phyloP scores from a whole-genome alignment of 148 eudicot genomes.

The Rhododendron henanense region DNA sequence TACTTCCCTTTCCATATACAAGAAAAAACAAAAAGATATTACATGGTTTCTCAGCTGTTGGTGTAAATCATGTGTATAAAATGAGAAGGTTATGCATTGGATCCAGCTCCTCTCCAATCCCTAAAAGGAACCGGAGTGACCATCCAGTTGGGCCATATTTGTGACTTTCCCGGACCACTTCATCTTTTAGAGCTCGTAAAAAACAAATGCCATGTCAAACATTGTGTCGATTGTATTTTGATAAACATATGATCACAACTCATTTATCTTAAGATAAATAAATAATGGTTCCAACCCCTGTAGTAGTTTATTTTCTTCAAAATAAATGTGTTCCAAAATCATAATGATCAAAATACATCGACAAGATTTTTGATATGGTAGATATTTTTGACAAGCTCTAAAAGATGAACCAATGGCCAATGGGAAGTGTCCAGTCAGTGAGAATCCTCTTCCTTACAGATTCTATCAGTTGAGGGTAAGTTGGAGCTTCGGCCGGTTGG shows the following conservation, averaged over 20 bases:
- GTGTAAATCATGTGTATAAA: background rate
- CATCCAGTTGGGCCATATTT: background rate
- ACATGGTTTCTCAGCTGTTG: background rate
- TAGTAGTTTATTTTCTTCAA: background rate
- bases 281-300: background rate
- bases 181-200: too few species aligned
- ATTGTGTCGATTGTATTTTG: background rate
- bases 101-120: background rate
- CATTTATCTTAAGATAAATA: background rate
- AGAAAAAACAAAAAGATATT: background rate
- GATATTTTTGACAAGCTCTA: background rate
- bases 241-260: background rate
- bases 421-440: background rate
- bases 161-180: background rate
- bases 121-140: background rate
- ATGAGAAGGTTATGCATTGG: background rate
- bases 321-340: background rate
- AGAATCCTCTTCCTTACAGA: background rate
- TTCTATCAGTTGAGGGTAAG: conserved; percentile 56
- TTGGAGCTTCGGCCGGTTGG: conserved; percentile 86
- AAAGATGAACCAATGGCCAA: background rate
- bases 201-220: background rate
- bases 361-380: background rate
- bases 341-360: background rate
- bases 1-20: background rate